Evolutionary conservation across 2,329 filamentous ascomycete species (phyloP).

Genomic region (Dothidotthia symphoricarpi): DNA sequence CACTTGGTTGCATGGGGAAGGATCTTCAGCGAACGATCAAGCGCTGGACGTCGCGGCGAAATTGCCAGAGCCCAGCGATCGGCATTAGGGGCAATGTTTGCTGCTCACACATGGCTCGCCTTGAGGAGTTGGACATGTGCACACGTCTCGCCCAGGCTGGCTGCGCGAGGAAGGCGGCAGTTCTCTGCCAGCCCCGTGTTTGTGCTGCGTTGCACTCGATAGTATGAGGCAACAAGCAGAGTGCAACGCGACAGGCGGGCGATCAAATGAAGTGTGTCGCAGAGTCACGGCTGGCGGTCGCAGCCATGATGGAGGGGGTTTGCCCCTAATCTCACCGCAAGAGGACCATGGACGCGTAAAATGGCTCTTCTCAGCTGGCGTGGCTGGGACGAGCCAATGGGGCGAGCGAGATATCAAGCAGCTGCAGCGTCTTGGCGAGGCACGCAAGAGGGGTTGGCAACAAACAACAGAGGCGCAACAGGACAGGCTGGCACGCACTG

Average conservation of each 20-base stretch:
- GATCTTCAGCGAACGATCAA: slow-evolving; percentile 3
- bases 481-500: slow-evolving; percentile 14
- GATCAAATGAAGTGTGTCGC: slow-evolving; percentile 24
- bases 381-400: slow-evolving; percentile 12
- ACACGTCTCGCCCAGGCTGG: too few species aligned
- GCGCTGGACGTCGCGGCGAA: slow-evolving; percentile 3
- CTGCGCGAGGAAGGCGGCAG: slow-evolving; percentile 11
- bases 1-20: slow-evolving; percentile 10
- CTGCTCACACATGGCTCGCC: background rate
- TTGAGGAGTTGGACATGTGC: too few species aligned
- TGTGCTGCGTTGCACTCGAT: slow-evolving; percentile 16
- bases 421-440: too few species aligned
- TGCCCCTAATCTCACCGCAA: slow-evolving; percentile 18
- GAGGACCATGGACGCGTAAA: slow-evolving; percentile 15
- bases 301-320: slow-evolving; percentile 20
- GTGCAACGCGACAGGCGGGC: slow-evolving; percentile 16
- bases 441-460: slow-evolving; percentile 8
- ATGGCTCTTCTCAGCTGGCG: slow-evolving; percentile 6
- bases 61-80: slow-evolving; percentile 10
- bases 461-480: slow-evolving; percentile 1
- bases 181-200: slow-evolving; percentile 18
- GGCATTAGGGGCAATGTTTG: slow-evolving; percentile 5
- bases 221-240: slow-evolving; percentile 16
- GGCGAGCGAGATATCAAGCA: background rate
- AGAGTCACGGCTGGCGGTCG: slow-evolving; percentile 17